A percentile compares a stretch with the other conserved stretches of the same genome.
Evolutionary conservation across 1,284 basidiomycete species (phyloP).

Genomic region (Cerrena zonata): DNA sequence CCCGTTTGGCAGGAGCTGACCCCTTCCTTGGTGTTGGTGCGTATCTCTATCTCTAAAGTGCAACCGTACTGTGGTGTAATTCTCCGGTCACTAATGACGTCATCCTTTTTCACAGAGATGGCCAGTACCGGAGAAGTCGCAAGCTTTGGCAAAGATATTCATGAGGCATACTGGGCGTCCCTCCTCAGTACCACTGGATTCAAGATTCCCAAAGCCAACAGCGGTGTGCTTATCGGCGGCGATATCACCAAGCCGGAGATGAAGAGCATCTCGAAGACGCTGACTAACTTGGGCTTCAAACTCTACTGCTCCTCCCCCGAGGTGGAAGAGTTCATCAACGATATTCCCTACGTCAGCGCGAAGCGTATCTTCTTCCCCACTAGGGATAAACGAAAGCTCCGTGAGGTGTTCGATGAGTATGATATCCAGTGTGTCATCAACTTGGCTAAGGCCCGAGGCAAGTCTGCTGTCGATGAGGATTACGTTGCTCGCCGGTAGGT

Average conservation of each 20-base stretch:
- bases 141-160: constrained; percentile 89
- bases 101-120: constrained; percentile 66
- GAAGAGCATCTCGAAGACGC: constrained; percentile 68
- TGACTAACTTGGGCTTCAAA: constrained; percentile 83
- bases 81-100: constrained; percentile 1
- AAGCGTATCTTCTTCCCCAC: constrained; percentile 95
- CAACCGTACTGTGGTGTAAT: background rate
- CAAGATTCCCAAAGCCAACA: constrained; percentile 76
- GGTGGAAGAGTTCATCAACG: constrained; percentile 83
- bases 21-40: constrained; percentile 92
- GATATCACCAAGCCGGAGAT: constrained; percentile 82
- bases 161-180: constrained; percentile 96
- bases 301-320: constrained; percentile 80
- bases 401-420: constrained; percentile 89
- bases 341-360: constrained; percentile 70
- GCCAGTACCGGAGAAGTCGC: constrained; percentile 98
- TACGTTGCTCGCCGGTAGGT: constrained; percentile 85
- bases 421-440: constrained; percentile 96
- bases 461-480: constrained; percentile 83
- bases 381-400: constrained; percentile 92
- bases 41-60: constrained; percentile 25
- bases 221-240: constrained; percentile 84
- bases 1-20: constrained; percentile 88
- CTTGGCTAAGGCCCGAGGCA: constrained; percentile 78
- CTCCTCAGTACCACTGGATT: constrained; percentile 87